phyloP scores from a whole-genome alignment of 768 basidiomycete genomes.

The Tylopilus subfusipes region DNA sequence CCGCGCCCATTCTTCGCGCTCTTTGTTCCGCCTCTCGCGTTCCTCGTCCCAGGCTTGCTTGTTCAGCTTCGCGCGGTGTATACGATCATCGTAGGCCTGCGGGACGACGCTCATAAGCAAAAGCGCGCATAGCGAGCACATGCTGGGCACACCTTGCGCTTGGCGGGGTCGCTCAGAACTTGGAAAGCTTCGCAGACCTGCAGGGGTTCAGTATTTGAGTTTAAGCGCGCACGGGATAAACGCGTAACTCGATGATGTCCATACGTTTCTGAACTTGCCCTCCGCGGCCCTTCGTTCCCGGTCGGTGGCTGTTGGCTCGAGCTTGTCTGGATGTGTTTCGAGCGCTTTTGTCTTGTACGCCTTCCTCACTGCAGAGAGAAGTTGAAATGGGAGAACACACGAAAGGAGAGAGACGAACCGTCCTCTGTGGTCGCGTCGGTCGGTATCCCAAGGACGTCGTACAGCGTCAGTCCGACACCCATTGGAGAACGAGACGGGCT shows the following conservation, averaged over 20 bases:
- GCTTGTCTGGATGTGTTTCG: conserved; percentile 73
- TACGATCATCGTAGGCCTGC: conserved; percentile 48
- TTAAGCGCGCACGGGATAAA: conserved; percentile 4
- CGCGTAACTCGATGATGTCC: conserved; percentile 25
- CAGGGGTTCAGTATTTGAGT: conserved; percentile 18
- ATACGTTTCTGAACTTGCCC: conserved; percentile 59
- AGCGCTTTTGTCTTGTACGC: conserved; percentile 66
- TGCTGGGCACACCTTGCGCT: conserved; percentile 45
- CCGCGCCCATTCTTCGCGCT: conserved; percentile 53
- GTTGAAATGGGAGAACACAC: neutral
- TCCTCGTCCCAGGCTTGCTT: conserved; percentile 34
- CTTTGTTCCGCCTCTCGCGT: conserved; percentile 41
- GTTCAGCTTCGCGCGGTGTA: conserved; percentile 28
- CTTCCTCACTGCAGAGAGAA: conserved; percentile 43
- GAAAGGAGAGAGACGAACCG: conserved; percentile 32
- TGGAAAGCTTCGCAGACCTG: conserved; percentile 66
- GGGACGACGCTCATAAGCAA: neutral
- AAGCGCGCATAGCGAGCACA: neutral
- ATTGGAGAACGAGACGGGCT: too few species aligned
- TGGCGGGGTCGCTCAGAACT: conserved; percentile 50
- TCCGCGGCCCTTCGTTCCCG: conserved; percentile 52
- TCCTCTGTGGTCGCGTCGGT: conserved; percentile 49
- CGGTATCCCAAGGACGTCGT: conserved; percentile 45
- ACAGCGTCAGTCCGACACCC: conserved; percentile 34
- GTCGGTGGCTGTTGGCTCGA: conserved; percentile 50